Evolutionary conservation across 495 filamentous ascomycete genomes (phyloP).

Genomic region (Aspergillus avenaceus): DNA sequence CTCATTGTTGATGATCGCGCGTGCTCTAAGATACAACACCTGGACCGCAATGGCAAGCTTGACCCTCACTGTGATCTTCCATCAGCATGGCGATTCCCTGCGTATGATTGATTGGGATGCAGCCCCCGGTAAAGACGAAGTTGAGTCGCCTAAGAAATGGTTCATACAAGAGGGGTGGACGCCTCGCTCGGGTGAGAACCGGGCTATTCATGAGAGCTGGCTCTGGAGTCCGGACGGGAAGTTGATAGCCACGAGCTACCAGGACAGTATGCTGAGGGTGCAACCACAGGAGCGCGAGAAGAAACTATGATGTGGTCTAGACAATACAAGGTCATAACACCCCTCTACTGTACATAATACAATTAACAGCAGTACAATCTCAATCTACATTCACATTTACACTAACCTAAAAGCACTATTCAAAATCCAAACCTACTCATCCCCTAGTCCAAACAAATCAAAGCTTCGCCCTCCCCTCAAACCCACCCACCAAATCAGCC

Average conservation of each 20-base stretch:
- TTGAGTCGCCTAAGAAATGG: constrained; percentile 48
- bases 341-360: background rate
- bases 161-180: constrained; percentile 65
- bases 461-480: constrained; percentile 18
- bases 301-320: constrained; percentile 20
- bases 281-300: constrained; percentile 9
- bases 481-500: constrained; percentile 11
- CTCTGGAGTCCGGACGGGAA: constrained; percentile 59
- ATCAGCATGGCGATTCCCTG: constrained; percentile 38
- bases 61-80: constrained; percentile 59
- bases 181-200: constrained; percentile 49
- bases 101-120: constrained; percentile 36
- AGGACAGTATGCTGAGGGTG: constrained; percentile 53
- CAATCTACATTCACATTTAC: too few species aligned
- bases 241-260: constrained; percentile 60
- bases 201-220: constrained; percentile 57
- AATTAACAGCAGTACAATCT: background rate
- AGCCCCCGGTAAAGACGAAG: constrained; percentile 8
- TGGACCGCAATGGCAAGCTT: constrained; percentile 56
- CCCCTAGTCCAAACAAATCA: background rate
- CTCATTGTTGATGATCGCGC: constrained; percentile 58
- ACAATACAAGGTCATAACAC: background rate
- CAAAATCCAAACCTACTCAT: too few species aligned
- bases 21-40: constrained; percentile 53
- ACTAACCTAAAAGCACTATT: too few species aligned